Evolutionary conservation across 805 yeast species (phyloP).

Genomic region (Ogataea siamensis): DNA sequence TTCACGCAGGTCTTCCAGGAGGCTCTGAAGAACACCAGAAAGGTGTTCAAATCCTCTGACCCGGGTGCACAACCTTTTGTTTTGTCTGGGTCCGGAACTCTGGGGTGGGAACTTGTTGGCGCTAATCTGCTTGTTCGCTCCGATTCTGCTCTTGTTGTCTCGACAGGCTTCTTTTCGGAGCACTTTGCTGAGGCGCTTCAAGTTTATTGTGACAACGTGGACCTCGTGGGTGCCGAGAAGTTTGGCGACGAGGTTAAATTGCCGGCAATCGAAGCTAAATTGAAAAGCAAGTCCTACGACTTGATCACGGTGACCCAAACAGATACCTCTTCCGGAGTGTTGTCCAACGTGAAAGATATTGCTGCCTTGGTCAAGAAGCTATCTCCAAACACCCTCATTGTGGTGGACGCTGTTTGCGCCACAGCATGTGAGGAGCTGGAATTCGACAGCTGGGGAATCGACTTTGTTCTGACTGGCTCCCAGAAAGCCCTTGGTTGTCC

Average conservation of each 20-base stretch:
- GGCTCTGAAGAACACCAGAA: constrained; percentile 65
- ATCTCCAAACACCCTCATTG: constrained; percentile 77
- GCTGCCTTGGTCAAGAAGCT: constrained; percentile 56
- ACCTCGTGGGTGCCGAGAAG: constrained; percentile 59
- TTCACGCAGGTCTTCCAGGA: constrained; percentile 72
- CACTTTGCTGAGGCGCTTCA: constrained; percentile 72
- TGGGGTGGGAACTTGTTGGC: constrained; percentile 91
- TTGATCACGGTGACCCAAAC: constrained; percentile 89
- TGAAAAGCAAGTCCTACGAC: constrained; percentile 40
- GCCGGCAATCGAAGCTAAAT: constrained; percentile 43
- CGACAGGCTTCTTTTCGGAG: constrained; percentile 90
- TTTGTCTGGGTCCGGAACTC: constrained; percentile 86
- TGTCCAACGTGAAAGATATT: constrained; percentile 64
- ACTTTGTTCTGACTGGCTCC: constrained; percentile 85
- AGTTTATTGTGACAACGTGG: constrained; percentile 75
- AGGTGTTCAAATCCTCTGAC: constrained; percentile 67
- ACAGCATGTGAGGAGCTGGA: constrained; percentile 84
- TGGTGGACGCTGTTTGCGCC: constrained; percentile 95
- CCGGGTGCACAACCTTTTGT: constrained; percentile 75
- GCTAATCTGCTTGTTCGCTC: constrained; percentile 66
- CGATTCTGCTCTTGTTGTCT: constrained; percentile 74
- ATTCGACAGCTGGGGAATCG: constrained; percentile 88
- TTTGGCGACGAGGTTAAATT: constrained; percentile 71
- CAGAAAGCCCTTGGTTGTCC: constrained; percentile 96
- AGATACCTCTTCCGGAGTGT: constrained; percentile 95